Evolutionary conservation across 306 rosid genomes (phyloP).

Genomic region (Castanea crenata): DNA sequence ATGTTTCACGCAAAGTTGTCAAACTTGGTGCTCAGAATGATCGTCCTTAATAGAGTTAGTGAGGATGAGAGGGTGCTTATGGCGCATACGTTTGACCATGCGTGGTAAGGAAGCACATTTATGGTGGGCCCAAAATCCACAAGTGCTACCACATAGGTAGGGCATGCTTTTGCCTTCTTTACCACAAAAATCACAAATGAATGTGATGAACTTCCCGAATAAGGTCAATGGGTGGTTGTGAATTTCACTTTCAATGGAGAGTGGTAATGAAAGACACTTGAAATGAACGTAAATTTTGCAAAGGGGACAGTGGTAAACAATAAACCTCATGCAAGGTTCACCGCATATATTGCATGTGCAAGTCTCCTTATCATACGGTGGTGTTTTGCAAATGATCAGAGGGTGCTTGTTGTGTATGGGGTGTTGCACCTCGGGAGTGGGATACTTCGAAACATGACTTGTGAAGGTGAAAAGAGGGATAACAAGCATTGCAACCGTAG

Average conservation of each 20-base stretch:
- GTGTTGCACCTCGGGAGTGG: too few relatives aligned
- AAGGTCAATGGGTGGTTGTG: not conserved
- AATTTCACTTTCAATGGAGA: not conserved
- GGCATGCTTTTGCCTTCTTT: not conserved
- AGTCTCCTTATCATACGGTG: too few relatives aligned
- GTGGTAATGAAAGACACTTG: not conserved
- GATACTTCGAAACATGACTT: too few relatives aligned
- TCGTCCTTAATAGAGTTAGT: not conserved
- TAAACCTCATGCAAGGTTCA: too few relatives aligned
- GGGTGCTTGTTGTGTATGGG: too few relatives aligned
- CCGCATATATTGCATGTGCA: too few relatives aligned
- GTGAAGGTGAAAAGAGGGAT: too few relatives aligned
- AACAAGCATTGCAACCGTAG: too few relatives aligned
- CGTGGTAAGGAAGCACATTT: not conserved
- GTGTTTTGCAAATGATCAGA: too few relatives aligned
- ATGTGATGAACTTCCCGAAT: not conserved
- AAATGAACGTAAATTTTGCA: too few relatives aligned
- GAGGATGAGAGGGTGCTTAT: not conserved
- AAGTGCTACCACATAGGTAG: accelerated
- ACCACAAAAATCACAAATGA: not conserved
- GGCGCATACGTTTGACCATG: not conserved
- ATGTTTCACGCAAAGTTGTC: not conserved
- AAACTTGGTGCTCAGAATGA: not conserved
- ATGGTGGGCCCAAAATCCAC: not conserved
- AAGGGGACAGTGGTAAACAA: too few relatives aligned